phyloP scores from a whole-genome alignment of 495 filamentous ascomycete species.

The Hypoxylon cercidicola region DNA sequence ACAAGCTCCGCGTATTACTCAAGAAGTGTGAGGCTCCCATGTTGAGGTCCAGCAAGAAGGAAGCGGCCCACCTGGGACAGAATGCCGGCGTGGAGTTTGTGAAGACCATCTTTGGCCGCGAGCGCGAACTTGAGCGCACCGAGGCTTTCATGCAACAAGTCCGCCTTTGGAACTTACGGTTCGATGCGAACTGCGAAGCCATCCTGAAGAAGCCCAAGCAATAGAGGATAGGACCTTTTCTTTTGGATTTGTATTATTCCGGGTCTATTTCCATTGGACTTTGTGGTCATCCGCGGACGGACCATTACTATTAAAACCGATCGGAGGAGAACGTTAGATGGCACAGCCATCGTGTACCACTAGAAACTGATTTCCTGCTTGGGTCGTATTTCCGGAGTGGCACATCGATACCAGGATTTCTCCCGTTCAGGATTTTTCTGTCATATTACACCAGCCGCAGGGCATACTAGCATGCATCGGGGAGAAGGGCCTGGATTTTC shows the following conservation, averaged over 20 bases:
- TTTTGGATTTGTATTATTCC: conserved; percentile 11
- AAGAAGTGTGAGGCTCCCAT: conserved; percentile 93
- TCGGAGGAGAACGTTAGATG: conserved; percentile 37
- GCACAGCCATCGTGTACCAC: conserved; percentile 45
- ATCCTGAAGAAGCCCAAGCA: conserved; percentile 73
- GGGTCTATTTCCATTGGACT: conserved; percentile 4
- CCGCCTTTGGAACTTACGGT: conserved; percentile 93
- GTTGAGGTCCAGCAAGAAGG: conserved; percentile 69
- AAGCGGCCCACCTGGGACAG: conserved; percentile 83
- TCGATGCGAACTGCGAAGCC: conserved; percentile 95
- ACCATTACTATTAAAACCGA: conserved; percentile 14
- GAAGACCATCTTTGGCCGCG: conserved; percentile 93
- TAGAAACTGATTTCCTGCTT: conserved; percentile 43
- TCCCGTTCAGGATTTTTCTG: conserved; percentile 43
- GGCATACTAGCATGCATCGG: conserved; percentile 45
- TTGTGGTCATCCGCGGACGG: background rate
- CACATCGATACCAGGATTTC: conserved; percentile 43
- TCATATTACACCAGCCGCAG: conserved; percentile 50
- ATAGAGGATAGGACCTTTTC: conserved; percentile 43
- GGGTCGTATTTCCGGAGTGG: conserved; percentile 44
- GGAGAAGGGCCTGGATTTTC: conserved; percentile 47
- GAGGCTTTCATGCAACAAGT: conserved; percentile 94
- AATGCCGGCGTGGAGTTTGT: conserved; percentile 96
- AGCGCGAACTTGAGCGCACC: conserved; percentile 91
- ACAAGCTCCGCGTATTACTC: conserved; percentile 85